Evolutionary conservation across 2,329 filamentous ascomycete species (phyloP), one percentile per base, ranked within the genome.

Genomic region (Claviceps sorghi): DNA sequence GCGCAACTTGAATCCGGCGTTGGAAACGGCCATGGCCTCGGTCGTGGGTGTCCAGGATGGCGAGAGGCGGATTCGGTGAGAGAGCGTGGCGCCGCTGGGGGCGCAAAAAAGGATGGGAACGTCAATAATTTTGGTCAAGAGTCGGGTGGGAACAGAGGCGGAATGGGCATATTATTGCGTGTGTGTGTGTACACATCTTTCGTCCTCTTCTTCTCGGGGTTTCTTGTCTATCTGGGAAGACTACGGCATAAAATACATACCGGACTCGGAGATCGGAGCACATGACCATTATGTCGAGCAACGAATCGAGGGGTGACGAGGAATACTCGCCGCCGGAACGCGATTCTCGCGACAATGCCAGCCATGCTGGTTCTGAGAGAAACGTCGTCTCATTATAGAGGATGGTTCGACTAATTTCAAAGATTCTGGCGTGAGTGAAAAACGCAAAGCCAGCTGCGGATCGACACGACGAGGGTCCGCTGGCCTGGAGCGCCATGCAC

Each of bases 381-480:
- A 53, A 53, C 1, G 42, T 47, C 22, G 19, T 43, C 48, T 53
- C 58, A 3, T 66, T 65, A 21, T 63, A 66, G 0, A 67, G 58
- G 4, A 67, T 64, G 0, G 64, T 58, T 2, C 65, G 50, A 19
- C 63, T 65, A 19, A 64, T 60, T 41, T 67, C 65, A 3, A 67
- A 66, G 0, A 64, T 57, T 6, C 58, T 60, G 1, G 53, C 52
- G 45, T 57, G 57, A 2, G 51, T 38, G 32, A 59, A 59, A 46
- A 59, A 55, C 13, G 53, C 30, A 17, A 42, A 26, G 3, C 48
- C 53, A 19, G 48, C 10, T 13, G 43, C 48, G 26, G 51, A 45
- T 11, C 44, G 48, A 40, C 51, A 53, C 30, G 44, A 34, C 10
- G 38, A 47, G 7, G 51, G 53, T 13, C 53, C 51, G n/a, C 48